phyloP scores from a whole-genome alignment of 345 rosid genomes.

The Bruguiera parviflora region DNA sequence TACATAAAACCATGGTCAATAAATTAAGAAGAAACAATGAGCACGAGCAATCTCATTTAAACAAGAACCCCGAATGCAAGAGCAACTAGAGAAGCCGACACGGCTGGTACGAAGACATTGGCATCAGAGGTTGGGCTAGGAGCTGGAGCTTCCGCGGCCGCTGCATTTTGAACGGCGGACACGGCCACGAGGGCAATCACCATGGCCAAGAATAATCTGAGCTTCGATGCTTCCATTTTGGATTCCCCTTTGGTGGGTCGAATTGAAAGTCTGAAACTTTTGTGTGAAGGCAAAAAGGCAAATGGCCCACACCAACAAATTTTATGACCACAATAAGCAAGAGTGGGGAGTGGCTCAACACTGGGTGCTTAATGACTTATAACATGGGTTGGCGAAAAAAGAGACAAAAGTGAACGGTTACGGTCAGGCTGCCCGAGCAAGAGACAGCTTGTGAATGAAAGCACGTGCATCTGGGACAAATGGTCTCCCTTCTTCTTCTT shows the following conservation, averaged over 20 bases:
- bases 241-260: background rate
- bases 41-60: background rate
- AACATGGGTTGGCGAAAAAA: too few relatives aligned
- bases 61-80: conserved; percentile 22
- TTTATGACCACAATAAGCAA: too few relatives aligned
- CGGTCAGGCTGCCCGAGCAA: too few relatives aligned
- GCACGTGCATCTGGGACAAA: too few relatives aligned
- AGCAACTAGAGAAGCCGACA: conserved; percentile 26
- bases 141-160: conserved; percentile 27
- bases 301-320: too few relatives aligned
- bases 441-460: too few relatives aligned
- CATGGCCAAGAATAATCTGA: conserved; percentile 22
- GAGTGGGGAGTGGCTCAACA: too few relatives aligned
- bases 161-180: conserved; percentile 19
- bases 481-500: too few relatives aligned
- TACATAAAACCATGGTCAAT: background rate
- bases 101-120: conserved; percentile 12
- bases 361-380: too few relatives aligned
- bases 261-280: background rate
- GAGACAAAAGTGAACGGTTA: too few relatives aligned
- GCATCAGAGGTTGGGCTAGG: conserved; percentile 31
- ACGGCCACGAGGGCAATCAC: conserved; percentile 18
- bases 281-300: too few relatives aligned
- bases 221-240: conserved; percentile 28
- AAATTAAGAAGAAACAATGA: background rate